A percentile compares a stretch with the other conserved stretches of the same genome.
Conservation (phyloP, 129 eudicot species). For the Artemisia annua region DNA sequence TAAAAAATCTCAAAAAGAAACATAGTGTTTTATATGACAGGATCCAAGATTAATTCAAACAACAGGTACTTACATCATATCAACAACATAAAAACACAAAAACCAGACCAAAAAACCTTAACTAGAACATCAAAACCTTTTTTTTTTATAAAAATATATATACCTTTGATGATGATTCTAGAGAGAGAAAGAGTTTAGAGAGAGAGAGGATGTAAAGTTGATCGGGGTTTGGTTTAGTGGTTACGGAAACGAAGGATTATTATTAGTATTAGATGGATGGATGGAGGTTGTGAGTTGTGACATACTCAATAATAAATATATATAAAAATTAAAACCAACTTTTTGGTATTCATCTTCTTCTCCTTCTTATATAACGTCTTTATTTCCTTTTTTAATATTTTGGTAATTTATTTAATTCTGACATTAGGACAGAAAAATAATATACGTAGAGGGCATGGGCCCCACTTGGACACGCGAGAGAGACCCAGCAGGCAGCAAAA, state of each 20-base stretch:
- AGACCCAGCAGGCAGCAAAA: slow-evolving; percentile 26
- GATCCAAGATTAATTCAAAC: slow-evolving; percentile 1
- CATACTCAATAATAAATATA: slow-evolving; percentile 23
- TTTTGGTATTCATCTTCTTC: background rate
- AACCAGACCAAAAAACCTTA: background rate
- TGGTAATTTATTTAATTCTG: slow-evolving; percentile 18
- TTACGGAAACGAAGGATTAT: slow-evolving; percentile 31
- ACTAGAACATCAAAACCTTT: background rate
- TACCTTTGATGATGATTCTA: slow-evolving; percentile 17
- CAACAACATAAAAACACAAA: background rate
- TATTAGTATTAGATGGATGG: too few relatives aligned
- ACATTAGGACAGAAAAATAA: slow-evolving; percentile 26
- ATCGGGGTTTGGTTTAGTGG: slow-evolving; percentile 21
- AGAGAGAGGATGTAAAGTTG: background rate
- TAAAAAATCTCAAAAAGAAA: background rate
- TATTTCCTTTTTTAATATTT: background rate
- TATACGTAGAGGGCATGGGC: slow-evolving; percentile 34
- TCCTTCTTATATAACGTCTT: slow-evolving; percentile 26
- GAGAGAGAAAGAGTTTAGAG: background rate
- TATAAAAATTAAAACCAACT: background rate
- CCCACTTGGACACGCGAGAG: slow-evolving; percentile 32
- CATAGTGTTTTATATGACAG: background rate
- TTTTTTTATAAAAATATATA: background rate
- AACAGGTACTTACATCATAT: background rate
- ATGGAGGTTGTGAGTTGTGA: slow-evolving; percentile 39